Evolutionary conservation across 1,139 yeast genomes (phyloP).

Genomic region (Scheffersomyces illinoinensis): DNA sequence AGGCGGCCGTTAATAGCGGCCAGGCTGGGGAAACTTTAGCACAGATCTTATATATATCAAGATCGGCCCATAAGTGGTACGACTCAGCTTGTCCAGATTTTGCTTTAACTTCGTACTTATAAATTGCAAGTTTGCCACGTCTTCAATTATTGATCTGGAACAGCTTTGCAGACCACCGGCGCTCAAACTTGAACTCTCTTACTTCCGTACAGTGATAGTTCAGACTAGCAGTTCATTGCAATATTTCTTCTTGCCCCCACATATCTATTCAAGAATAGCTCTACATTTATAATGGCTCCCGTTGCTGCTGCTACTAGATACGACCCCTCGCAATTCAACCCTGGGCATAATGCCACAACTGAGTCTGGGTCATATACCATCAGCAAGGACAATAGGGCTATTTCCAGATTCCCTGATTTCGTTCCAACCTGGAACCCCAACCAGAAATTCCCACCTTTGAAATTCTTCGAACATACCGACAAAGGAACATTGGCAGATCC

Average conservation of each 20-base stretch:
- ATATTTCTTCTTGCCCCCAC: background rate
- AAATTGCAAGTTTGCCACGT: background rate
- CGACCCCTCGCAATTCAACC: slow-evolving; percentile 32
- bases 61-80: background rate
- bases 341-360: slow-evolving; percentile 24
- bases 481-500: slow-evolving; percentile 22
- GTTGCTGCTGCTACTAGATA: slow-evolving; percentile 18
- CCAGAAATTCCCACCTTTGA: slow-evolving; percentile 24
- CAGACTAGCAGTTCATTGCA: background rate
- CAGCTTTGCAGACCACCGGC: background rate
- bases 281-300: slow-evolving; percentile 2
- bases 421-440: slow-evolving; percentile 33
- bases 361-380: slow-evolving; percentile 27
- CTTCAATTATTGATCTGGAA: no score
- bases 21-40: background rate
- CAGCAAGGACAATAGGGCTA: slow-evolving; percentile 18
- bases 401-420: slow-evolving; percentile 23
- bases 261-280: background rate
- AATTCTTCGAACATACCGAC: slow-evolving; percentile 23
- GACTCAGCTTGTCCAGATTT: background rate
- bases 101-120: background rate
- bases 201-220: background rate
- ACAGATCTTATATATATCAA: background rate
- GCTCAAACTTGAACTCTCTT: background rate
- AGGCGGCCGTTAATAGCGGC: background rate